These are phyloP conservation scores for Gossypium trilobum DNA, from an alignment of 441 rosid species.

Conservation along the genomic window DNA sequence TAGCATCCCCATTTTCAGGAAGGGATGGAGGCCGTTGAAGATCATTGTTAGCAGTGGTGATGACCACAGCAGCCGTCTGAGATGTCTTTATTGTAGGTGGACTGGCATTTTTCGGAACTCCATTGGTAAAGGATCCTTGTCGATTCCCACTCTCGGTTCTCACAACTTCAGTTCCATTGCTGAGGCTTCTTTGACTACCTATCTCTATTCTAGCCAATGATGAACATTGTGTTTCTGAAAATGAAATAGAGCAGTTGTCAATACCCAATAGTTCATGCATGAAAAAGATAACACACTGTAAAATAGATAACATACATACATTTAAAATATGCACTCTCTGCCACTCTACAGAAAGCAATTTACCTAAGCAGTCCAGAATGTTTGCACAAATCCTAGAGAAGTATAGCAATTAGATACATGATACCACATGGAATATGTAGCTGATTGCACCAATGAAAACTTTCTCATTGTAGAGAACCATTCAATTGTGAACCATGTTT, in stretches of 20 bases:
- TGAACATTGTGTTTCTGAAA: constrained; percentile 59
- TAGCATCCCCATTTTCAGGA: constrained; percentile 41
- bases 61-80: constrained; percentile 22
- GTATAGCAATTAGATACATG: not conserved
- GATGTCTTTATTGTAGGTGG: constrained; percentile 30
- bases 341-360: not conserved
- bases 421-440: not conserved
- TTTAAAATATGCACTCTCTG: not conserved
- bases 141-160: constrained; percentile 38
- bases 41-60: constrained; percentile 26
- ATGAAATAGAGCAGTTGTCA: constrained; percentile 15
- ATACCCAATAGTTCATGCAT: not conserved
- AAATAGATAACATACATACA: not conserved
- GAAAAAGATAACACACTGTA: not conserved
- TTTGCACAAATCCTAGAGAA: not conserved
- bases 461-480: not conserved
- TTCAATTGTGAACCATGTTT: not conserved
- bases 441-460: not conserved
- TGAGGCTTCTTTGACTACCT: constrained; percentile 33
- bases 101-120: constrained; percentile 27
- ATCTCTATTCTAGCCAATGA: constrained; percentile 53
- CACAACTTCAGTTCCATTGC: constrained; percentile 33
- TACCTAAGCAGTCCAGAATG: not conserved
- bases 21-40: constrained; percentile 29
- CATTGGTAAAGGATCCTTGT: constrained; percentile 38